These are phyloP conservation scores for Nepenthes gracilis DNA, from an alignment of 148 eudicot species.

Conservation along the genomic window DNA sequence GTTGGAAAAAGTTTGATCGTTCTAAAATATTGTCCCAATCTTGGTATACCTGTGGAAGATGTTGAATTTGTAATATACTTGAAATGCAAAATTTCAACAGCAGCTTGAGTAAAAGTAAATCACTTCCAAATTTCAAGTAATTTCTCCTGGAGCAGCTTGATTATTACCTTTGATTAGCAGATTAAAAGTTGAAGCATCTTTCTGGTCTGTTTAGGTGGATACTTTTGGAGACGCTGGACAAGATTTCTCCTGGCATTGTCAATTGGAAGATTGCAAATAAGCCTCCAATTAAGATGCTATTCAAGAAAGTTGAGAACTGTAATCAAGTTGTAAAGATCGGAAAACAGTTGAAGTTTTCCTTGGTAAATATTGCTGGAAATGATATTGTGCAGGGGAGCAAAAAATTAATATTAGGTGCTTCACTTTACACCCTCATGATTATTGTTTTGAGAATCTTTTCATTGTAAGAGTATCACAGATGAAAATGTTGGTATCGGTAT, in stretches of 20 bases:
- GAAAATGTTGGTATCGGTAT: too few relatives aligned
- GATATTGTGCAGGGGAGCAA: slow-evolving; percentile 99
- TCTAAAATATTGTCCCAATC: too few relatives aligned
- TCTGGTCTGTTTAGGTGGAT: slow-evolving; percentile 58
- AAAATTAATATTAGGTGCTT: slow-evolving; percentile 79
- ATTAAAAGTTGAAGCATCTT: background rate
- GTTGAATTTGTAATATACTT: too few relatives aligned
- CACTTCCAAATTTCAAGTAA: too few relatives aligned
- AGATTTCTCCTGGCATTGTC: slow-evolving; percentile 90
- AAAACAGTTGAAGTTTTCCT: slow-evolving; percentile 92
- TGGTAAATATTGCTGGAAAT: slow-evolving; percentile 96
- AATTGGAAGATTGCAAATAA: slow-evolving; percentile 88
- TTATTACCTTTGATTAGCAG: too few relatives aligned
- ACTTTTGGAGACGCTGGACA: slow-evolving; percentile 84
- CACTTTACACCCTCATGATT: background rate
- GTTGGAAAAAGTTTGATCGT: too few relatives aligned
- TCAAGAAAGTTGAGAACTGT: slow-evolving; percentile 97
- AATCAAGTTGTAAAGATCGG: slow-evolving; percentile 96
- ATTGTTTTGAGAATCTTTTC: background rate
- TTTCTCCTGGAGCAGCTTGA: too few relatives aligned
- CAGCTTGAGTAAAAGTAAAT: too few relatives aligned
- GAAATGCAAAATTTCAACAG: too few relatives aligned
- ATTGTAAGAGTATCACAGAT: background rate
- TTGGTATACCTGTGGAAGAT: too few relatives aligned
- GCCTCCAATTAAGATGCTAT: slow-evolving; percentile 99